phyloP scores from a whole-genome alignment of 192 early-diverging fungal species.

The Borealophlyctis nickersoniae region DNA sequence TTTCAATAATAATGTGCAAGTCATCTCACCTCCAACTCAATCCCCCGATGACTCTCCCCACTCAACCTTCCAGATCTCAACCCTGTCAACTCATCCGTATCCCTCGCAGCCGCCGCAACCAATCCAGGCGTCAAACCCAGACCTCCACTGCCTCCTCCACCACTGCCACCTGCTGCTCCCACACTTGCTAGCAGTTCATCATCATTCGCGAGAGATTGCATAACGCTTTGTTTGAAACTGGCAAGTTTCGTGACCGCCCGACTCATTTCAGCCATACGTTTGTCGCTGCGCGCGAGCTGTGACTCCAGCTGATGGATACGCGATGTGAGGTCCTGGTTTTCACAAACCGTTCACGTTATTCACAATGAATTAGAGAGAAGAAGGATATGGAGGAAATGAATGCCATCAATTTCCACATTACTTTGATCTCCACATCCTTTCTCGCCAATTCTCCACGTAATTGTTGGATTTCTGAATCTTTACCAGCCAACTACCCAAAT shows the following conservation, averaged over 20 bases:
- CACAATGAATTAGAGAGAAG: not conserved
- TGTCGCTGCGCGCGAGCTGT: constrained; percentile 6
- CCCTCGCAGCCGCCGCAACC: constrained; percentile 1
- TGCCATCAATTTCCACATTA: constrained; percentile 5
- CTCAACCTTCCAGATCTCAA: not conserved
- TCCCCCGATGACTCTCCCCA: not conserved
- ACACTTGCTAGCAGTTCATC: constrained; percentile 4
- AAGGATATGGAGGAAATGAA: not conserved
- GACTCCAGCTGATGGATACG: constrained; percentile 1
- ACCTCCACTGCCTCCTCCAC: not conserved
- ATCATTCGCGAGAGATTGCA: constrained; percentile 28
- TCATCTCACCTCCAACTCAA: not conserved
- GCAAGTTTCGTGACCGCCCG: constrained; percentile 28
- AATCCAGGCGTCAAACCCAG: not conserved
- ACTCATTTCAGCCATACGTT: constrained; percentile 32
- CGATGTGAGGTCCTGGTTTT: not conserved
- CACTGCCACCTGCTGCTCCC: too few species aligned
- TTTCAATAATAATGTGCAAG: constrained; percentile 3
- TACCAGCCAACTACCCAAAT: constrained; percentile 8
- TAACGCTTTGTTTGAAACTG: constrained; percentile 32
- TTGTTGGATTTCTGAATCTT: constrained; percentile 21
- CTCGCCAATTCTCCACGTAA: constrained; percentile 4
- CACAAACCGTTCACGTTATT: not conserved
- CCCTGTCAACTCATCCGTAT: constrained; percentile 1
- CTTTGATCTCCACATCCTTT: constrained; percentile 31